Evolutionary conservation across 805 yeast species (phyloP).

Genomic region (Candida tallmaniae): DNA sequence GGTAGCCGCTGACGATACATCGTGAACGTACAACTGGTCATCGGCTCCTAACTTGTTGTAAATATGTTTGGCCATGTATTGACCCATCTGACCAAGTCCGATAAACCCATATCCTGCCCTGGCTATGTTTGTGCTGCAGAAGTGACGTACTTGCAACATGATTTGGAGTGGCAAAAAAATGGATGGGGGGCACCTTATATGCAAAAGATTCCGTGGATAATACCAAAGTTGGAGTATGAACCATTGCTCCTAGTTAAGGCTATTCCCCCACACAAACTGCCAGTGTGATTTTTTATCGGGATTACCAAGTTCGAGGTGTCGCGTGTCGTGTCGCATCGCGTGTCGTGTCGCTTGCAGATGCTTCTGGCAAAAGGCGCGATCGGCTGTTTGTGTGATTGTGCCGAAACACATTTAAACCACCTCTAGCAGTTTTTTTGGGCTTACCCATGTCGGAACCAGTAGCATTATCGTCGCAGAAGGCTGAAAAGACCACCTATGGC

Average conservation of each 20-base stretch:
- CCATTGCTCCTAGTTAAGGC: no score
- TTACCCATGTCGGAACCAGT: no score
- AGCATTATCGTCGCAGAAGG: conserved; percentile 27
- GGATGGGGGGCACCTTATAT: neutral
- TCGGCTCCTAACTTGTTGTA: conserved; percentile 31
- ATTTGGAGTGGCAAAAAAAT: neutral
- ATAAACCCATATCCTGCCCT: conserved; percentile 42
- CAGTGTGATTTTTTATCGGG: no score
- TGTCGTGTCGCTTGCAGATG: no score
- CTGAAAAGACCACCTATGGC: conserved; percentile 29
- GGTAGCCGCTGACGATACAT: conserved; percentile 29
- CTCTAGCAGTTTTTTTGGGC: no score
- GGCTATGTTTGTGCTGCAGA: neutral
- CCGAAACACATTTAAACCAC: no score
- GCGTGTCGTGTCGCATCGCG: no score
- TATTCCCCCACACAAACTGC: no score
- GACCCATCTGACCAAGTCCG: conserved; percentile 58
- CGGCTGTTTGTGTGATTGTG: no score
- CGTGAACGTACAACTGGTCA: conserved; percentile 43
- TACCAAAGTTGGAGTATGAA: neutral
- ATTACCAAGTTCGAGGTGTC: no score
- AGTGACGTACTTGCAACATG: neutral
- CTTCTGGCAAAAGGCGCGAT: no score
- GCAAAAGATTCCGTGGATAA: neutral
- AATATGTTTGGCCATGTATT: conserved; percentile 50